These are phyloP conservation scores for Phytophthora quininea DNA, from an alignment of 352 stramenopile genomes.

Conservation along the genomic window DNA sequence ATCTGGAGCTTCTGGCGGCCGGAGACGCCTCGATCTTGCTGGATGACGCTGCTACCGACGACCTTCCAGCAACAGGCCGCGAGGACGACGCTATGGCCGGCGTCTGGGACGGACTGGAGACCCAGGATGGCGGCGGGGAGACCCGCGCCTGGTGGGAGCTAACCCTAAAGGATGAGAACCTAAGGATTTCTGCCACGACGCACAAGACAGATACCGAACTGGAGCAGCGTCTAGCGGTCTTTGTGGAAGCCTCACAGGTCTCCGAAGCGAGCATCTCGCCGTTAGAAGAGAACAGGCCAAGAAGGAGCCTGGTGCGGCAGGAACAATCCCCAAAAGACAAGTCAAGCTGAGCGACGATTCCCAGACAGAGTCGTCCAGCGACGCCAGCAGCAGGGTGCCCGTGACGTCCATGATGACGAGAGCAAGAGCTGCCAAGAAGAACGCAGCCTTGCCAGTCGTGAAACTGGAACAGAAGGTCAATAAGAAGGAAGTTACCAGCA, in stretches of 20 bases:
- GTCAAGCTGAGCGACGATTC: conserved; percentile 38
- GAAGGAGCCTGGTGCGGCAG: neutral
- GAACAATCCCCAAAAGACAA: conserved; percentile 2
- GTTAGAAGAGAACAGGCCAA: conserved; percentile 3
- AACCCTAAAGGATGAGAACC: conserved; percentile 17
- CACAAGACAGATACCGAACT: no score
- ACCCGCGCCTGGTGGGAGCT: conserved; percentile 23
- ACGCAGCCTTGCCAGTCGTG: neutral
- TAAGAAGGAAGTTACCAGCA: conserved; percentile 7
- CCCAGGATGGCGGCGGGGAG: conserved; percentile 22
- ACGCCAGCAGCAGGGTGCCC: conserved; percentile 6
- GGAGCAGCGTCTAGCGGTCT: conserved; percentile 20
- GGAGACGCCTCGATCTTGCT: conserved; percentile 28
- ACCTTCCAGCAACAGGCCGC: conserved; percentile 19
- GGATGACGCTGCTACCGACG: conserved; percentile 30
- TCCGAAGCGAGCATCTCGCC: conserved; percentile 20
- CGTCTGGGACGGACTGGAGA: conserved; percentile 40
- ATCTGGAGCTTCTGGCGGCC: conserved; percentile 30
- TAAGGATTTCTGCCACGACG: no score
- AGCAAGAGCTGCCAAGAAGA: conserved; percentile 2
- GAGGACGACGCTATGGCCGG: conserved; percentile 33
- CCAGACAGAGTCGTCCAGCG: conserved; percentile 26
- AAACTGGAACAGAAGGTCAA: conserved; percentile 10
- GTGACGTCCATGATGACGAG: neutral
- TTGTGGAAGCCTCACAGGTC: conserved; percentile 23